Evolutionary conservation across 2,329 filamentous ascomycete species (phyloP), one percentile per base, ranked within the genome.

Genomic region (Cercospora janseana): DNA sequence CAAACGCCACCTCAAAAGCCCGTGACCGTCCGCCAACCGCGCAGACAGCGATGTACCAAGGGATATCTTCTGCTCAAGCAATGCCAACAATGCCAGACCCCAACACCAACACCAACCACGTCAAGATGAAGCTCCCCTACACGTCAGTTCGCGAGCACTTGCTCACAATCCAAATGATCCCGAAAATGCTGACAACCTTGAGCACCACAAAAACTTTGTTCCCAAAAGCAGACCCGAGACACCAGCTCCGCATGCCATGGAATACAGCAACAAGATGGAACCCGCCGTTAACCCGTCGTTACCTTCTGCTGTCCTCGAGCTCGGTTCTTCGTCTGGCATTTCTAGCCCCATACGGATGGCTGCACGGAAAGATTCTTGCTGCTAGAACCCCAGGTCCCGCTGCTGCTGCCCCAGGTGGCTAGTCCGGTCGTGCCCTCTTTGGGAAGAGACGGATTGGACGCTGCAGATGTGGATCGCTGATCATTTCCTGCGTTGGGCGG

Each of bases 311-410:
- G 27, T 52, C 50, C 24, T 29, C 29, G 42, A 46, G 18, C 43
- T 49, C 37, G 46, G 46, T 42, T 15, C 21, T 34, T 41, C 43
- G 44, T 50, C 29, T 27, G 40, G 34, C 27, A 21, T 15, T 41
- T 35, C 63, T 84, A 96, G 62, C 91, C 91, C 91, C 91, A 97
- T 61, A 96, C 92, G 58, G 89, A 94, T 58, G 91, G 90, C 69
- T 94, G 89, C 55, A 91, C 87, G 58, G 90, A 88, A 55, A 94
- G 82, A 58, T 84, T 87, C 64, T 87, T 88, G 64, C 62, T 60
- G 16, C 62, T 60, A 16, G 84, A 85, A 52, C 89, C 87, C 91
- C 91, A 95, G 37, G 92, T 88, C 29, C 84, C 86, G 58, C 84
- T 85, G 59, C 87, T 86, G 66, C 83, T 85, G 48, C 87, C 84